These are phyloP conservation scores for Ceratobasidium theobromae DNA, from an alignment of 1,284 basidiomycete species.

Conservation along the genomic window DNA sequence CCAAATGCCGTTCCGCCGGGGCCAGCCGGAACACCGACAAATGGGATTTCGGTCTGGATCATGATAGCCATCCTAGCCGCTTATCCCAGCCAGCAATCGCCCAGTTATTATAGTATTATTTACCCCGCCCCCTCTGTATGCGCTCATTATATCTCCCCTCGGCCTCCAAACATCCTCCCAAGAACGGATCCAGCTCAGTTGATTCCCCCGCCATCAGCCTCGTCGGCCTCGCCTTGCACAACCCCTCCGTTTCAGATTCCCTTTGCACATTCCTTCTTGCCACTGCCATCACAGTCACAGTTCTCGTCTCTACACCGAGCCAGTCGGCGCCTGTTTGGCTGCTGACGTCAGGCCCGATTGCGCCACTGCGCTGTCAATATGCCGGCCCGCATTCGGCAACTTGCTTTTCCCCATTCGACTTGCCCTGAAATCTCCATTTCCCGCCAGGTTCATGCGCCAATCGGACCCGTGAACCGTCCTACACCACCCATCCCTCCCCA, in stretches of 20 bases:
- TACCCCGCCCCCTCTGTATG: too few species aligned
- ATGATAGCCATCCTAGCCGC: background rate
- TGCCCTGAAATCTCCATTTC: too few species aligned
- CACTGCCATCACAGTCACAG: background rate
- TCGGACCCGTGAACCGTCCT: too few species aligned
- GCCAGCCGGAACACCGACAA: constrained; percentile 27
- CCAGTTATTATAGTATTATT: too few species aligned
- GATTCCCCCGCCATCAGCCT: constrained; percentile 1
- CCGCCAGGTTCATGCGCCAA: too few species aligned
- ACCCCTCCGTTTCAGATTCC: background rate
- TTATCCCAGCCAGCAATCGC: background rate
- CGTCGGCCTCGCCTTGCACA: background rate
- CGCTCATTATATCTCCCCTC: background rate
- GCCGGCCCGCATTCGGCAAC: too few species aligned
- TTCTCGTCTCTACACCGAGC: background rate
- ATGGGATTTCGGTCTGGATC: constrained; percentile 28
- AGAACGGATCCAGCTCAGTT: background rate
- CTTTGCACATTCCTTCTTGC: background rate
- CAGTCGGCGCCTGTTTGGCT: background rate
- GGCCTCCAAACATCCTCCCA: background rate
- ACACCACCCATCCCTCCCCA: too few species aligned
- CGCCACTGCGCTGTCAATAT: too few species aligned
- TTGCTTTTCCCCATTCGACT: too few species aligned
- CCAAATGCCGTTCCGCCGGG: constrained; percentile 32
- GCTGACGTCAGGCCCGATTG: background rate